Evolutionary conservation across 208 protist species (phyloP).

Genomic region (Spongospora subterranea): DNA sequence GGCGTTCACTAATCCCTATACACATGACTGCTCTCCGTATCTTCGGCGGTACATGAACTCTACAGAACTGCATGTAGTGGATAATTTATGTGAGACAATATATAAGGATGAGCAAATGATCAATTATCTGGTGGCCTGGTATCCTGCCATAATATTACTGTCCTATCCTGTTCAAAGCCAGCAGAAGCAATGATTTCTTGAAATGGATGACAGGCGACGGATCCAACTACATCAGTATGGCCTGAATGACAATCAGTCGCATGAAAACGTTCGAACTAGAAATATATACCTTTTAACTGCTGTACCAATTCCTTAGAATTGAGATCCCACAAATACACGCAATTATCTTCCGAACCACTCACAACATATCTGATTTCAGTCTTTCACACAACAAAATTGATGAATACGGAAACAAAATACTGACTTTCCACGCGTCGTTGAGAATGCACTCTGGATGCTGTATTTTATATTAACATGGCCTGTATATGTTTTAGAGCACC

Average conservation of each 20-base stretch:
- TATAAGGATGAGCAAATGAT: no score
- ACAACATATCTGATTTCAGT: conserved; percentile 10
- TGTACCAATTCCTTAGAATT: conserved; percentile 16
- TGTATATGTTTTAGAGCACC: background rate
- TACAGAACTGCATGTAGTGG: no score
- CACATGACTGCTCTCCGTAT: no score
- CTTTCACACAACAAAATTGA: background rate
- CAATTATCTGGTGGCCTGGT: no score
- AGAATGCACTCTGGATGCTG: conserved; percentile 13
- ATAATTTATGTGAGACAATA: no score
- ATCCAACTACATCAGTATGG: conserved; percentile 35
- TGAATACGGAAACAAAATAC: background rate
- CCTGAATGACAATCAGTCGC: background rate
- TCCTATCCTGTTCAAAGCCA: conserved; percentile 23
- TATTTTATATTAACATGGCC: conserved; percentile 40
- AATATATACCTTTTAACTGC: conserved; percentile 1
- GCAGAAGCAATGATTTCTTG: conserved; percentile 25
- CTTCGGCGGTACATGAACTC: no score
- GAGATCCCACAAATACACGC: conserved; percentile 30
- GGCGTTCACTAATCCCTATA: no score
- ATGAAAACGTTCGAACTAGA: background rate
- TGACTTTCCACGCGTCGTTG: background rate
- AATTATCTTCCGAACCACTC: conserved; percentile 4
- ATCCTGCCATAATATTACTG: conserved; percentile 38
- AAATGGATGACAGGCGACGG: conserved; percentile 22